Evolutionary conservation across 805 yeast species (phyloP).

Genomic region (Candida qinlingensis): DNA sequence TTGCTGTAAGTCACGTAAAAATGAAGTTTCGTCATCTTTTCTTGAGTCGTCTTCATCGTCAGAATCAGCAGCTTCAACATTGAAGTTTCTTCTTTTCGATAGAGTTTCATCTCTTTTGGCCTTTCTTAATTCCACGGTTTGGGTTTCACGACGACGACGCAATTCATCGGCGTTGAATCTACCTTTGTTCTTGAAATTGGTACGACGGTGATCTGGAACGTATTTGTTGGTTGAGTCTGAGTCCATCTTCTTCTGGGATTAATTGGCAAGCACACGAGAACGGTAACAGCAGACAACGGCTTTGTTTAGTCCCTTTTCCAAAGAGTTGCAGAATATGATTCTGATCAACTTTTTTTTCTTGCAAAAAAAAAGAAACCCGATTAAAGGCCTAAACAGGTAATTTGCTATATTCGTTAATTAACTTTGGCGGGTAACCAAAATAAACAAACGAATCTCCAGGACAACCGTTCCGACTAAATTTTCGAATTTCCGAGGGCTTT

Average conservation of each 20-base stretch:
- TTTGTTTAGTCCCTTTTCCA: no score
- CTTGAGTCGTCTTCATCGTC: constrained; percentile 37
- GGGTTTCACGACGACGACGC: constrained; percentile 96
- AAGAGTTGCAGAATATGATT: background rate
- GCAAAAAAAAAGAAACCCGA: background rate
- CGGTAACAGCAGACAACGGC: background rate
- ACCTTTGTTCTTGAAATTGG: constrained; percentile 91
- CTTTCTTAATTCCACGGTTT: constrained; percentile 93
- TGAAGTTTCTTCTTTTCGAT: constrained; percentile 86
- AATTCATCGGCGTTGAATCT: constrained; percentile 93
- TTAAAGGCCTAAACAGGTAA: constrained; percentile 8
- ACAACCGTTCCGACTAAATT: background rate
- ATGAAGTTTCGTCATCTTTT: constrained; percentile 33
- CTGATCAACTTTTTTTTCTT: background rate
- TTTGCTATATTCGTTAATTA: constrained; percentile 20
- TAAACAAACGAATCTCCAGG: background rate
- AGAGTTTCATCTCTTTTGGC: constrained; percentile 93
- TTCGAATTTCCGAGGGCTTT: background rate
- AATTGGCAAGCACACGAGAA: background rate
- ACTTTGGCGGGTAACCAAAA: constrained; percentile 37
- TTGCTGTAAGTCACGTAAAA: constrained; percentile 45
- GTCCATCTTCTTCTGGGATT: constrained; percentile 45
- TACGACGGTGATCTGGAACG: constrained; percentile 96
- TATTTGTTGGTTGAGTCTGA: constrained; percentile 73
- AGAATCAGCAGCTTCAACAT: constrained; percentile 42